Base-by-base conservation (phyloP, 495 filamentous ascomycete genomes). In the Trichoderma virens region DNA sequence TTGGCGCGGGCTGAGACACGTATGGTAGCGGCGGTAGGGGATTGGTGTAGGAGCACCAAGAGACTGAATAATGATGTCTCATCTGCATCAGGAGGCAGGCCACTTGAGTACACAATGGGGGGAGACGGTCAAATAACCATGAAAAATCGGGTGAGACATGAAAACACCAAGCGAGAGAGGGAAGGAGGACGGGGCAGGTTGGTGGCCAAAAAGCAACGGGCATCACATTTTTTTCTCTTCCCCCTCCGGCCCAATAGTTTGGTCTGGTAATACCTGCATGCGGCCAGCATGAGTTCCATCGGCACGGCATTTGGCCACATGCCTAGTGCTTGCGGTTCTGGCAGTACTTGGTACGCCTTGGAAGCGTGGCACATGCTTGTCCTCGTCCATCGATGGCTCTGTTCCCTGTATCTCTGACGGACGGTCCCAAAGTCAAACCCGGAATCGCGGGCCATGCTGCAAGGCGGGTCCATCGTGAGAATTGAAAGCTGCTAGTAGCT, bases 341-440 rank as follows among this genome's bases (percentile, higher is more conserved):
- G 23, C 23, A 14, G 14, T 47, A 20, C 6, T 20, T n/a, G n/a
- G n/a, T n/a, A n/a, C n/a, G n/a, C 43, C 5, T 18, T 20, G 43
- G 16, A 20, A n/a, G 13, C 18, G 43, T 47, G 43, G 43, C 43
- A 47, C 43, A 35, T 35, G 34, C 34, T 0, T 6, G 34, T 7
- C 34, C 6, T 35, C 34, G 34, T 3, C 34, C 34, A 35, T 35
- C 13, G 34, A 45, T 18, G 41, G 5, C 1, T 5, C 41, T 45
- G 13, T n/a, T n/a, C n/a, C 34, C 34, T 35, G 1, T 35, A 13
- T 7, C 2, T 35, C 34, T 35, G 23, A n/a, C 47, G 23, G 23
- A n/a, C 47, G 47, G 47, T 56, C 23, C 23, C 47, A 56, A 56
- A 56, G 23, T 56, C 47, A 56, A 56, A 30, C 23, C 47, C 47